Conservation (phyloP, 2,329 filamentous ascomycete genomes). For the Ceratocystis papillata region DNA sequence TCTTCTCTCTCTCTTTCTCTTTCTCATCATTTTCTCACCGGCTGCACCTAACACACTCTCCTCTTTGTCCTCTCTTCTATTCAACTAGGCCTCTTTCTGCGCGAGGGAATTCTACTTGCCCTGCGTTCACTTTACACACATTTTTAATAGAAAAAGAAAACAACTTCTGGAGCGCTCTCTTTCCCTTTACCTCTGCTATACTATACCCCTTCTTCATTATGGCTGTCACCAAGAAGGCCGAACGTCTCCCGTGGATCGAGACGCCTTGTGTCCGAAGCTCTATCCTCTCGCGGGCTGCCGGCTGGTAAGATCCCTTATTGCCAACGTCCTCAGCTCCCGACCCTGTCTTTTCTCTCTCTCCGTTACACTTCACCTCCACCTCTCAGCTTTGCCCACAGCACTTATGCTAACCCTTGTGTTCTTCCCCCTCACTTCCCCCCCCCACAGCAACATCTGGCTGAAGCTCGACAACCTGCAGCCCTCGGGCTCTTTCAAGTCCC, state of each 20-base stretch:
- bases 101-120: too few species aligned
- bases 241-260: constrained; percentile 53
- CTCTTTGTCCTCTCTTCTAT: not conserved
- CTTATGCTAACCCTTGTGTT: not conserved
- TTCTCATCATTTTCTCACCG: not conserved
- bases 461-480: constrained; percentile 77
- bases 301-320: constrained; percentile 46
- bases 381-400: not conserved
- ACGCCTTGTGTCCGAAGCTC: constrained; percentile 61
- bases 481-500: constrained; percentile 73
- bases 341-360: not conserved
- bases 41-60: constrained; percentile 2
- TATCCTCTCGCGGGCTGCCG: constrained; percentile 56
- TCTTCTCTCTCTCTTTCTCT: constrained; percentile 13
- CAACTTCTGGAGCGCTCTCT: not conserved
- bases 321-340: not conserved
- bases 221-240: constrained; percentile 33
- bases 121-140: too few species aligned
- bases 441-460: constrained; percentile 57
- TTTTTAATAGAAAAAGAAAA: too few species aligned
- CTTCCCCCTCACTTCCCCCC: not conserved
- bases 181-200: not conserved
- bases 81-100: not conserved
- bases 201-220: constrained; percentile 28
- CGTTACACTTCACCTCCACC: not conserved